phyloP scores from a whole-genome alignment of 2,329 filamentous ascomycete species.

The Neonectria coccinea region DNA sequence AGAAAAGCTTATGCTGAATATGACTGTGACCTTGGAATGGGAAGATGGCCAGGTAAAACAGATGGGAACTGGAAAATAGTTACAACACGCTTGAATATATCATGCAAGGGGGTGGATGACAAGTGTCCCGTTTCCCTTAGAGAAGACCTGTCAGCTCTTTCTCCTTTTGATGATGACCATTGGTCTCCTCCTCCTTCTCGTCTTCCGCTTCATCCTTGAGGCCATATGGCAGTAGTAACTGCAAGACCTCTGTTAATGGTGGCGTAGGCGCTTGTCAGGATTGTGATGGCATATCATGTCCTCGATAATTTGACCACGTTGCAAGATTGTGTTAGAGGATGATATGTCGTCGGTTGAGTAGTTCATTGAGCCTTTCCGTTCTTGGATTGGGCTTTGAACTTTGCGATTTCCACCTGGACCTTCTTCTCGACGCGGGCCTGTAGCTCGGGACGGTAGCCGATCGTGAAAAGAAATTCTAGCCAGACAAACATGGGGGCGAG shows the following conservation, averaged over 20 bases:
- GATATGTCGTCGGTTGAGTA: not conserved
- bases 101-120: constrained; percentile 13
- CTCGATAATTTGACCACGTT: constrained; percentile 9
- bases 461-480: constrained; percentile 90
- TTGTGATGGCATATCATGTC: not conserved
- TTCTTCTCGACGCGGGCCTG: constrained; percentile 82
- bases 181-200: not conserved
- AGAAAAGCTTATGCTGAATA: constrained; percentile 33
- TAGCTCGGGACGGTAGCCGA: constrained; percentile 91
- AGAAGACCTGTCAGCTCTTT: not conserved
- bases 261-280: too few relatives aligned
- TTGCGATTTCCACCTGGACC: constrained; percentile 81
- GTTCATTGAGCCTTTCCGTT: constrained; percentile 64
- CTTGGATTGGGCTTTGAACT: constrained; percentile 72
- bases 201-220: constrained; percentile 5
- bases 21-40: constrained; percentile 20
- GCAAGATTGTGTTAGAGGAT: constrained; percentile 15
- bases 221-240: not conserved
- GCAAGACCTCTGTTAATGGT: not conserved
- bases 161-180: not conserved
- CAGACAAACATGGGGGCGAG: constrained; percentile 97
- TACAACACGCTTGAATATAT: constrained; percentile 32
- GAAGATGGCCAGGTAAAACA: constrained; percentile 32
- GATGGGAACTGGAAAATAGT: constrained; percentile 29
- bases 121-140: not conserved